Base-by-base conservation (phyloP, 2,329 filamentous ascomycete species). In the Rutstroemia sp. region DNA sequence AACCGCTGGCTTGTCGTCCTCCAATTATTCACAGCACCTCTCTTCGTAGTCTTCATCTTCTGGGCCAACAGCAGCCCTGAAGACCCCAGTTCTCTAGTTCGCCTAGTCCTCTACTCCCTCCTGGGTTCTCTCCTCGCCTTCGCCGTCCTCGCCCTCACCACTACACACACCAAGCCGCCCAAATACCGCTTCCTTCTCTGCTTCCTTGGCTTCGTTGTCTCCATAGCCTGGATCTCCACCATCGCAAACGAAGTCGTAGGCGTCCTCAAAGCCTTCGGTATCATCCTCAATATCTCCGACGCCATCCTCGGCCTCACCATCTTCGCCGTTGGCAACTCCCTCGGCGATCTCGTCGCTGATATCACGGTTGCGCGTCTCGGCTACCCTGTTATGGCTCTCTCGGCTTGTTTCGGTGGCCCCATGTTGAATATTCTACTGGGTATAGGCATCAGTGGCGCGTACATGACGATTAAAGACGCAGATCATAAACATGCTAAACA, bases 401-500 rank as follows among this genome's bases (percentile, higher is more conserved):
- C 89, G 36, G 94, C 94, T 4, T 99, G 94, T 69, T 96, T 99
- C 69, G 94, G 94, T n/a, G 95, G 94, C 0, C 94, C 94, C 0
- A 92, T 99, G 90, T 81, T 99, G 42, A 99, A 99, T 66, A 99
- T 99, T 60, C 75, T 99, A 0, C 81, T 99, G 4, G 94, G 94
- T 0, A 92, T 99, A 52, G 94, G 94, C n/a, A 77, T 97, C 4
- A 88, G 88, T 25, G 94, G 94, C 16, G 80, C 89, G 40, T 95
- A 92, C 69, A 94, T 96, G 80, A 92, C 89, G 56, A 78, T 95
- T 16, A 79, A 80, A 54, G 79, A 82, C 34, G 87, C 87, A 17
- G 81, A 87, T 63, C 77, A 82, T 60, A 77, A 77, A 52, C 83
- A 89, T 59, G 72, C 75, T 27, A 85, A 86, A 63, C 84, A 92